These are phyloP conservation scores for Microbotryum lychnidis-dioicae DNA, from an alignment of 1,284 basidiomycete species.

Conservation along the genomic window DNA sequence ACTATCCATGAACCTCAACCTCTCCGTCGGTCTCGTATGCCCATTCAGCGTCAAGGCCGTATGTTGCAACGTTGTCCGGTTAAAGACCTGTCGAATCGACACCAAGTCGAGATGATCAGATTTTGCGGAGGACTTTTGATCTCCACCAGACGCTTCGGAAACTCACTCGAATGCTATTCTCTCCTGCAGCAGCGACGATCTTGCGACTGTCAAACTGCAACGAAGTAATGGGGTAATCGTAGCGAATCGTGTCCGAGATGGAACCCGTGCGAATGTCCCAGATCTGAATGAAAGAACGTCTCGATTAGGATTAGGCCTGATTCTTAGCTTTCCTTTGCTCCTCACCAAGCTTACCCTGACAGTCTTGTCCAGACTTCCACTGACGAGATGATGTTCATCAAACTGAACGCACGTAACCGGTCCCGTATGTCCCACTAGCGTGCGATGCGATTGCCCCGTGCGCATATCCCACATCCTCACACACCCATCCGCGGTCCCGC, in stretches of 20 bases:
- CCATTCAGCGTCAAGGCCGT: slow-evolving; percentile 79
- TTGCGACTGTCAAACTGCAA: slow-evolving; percentile 92
- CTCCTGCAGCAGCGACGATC: slow-evolving; percentile 84
- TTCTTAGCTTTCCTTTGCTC: too few relatives aligned
- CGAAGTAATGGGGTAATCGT: slow-evolving; percentile 81
- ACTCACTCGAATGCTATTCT: slow-evolving; percentile 80
- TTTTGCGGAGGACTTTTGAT: too few relatives aligned
- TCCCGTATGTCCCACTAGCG: slow-evolving; percentile 83
- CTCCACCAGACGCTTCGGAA: neutral
- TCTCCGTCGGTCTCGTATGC: slow-evolving; percentile 82
- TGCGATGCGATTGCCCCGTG: slow-evolving; percentile 92
- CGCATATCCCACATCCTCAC: slow-evolving; percentile 99
- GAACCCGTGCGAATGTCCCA: slow-evolving; percentile 94
- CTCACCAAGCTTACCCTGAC: slow-evolving; percentile 55
- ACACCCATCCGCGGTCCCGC: slow-evolving; percentile 91
- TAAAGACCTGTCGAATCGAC: slow-evolving; percentile 63
- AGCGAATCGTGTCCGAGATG: slow-evolving; percentile 79
- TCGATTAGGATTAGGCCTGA: neutral
- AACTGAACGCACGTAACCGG: slow-evolving; percentile 95
- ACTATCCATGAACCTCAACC: slow-evolving; percentile 88
- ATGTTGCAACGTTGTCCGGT: slow-evolving; percentile 86
- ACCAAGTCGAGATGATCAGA: neutral
- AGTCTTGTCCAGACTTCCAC: slow-evolving; percentile 89
- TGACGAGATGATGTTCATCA: slow-evolving; percentile 87
- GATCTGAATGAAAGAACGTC: slow-evolving; percentile 49